These are phyloP conservation scores for Rhizopus arrhizus DNA, from an alignment of 371 early-diverging fungal genomes.

Conservation along the genomic window DNA sequence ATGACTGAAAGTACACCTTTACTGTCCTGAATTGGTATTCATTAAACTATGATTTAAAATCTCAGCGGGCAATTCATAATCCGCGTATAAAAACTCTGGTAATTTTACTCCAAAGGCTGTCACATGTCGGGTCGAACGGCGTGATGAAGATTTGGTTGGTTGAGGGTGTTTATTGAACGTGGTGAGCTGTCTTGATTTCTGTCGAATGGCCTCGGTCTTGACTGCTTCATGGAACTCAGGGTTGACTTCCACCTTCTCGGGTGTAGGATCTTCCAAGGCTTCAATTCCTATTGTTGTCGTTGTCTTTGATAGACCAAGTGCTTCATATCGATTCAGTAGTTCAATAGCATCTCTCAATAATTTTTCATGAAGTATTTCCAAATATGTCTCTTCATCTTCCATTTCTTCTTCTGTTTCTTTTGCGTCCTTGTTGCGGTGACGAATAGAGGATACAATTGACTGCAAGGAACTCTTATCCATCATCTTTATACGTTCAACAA, in stretches of 20 bases:
- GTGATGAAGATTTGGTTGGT: conserved; percentile 21
- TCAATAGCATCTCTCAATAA: conserved; percentile 60
- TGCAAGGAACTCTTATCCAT: conserved; percentile 48
- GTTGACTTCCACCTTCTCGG: background rate
- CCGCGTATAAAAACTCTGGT: conserved; percentile 44
- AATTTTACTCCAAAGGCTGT: conserved; percentile 59
- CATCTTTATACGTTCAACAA: conserved; percentile 59
- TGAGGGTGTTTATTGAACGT: conserved; percentile 29
- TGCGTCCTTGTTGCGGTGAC: conserved; percentile 27
- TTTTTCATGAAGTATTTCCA: conserved; percentile 48
- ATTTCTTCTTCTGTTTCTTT: conserved; percentile 6
- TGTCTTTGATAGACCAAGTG: conserved; percentile 46
- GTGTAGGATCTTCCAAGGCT: background rate
- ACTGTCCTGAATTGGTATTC: background rate
- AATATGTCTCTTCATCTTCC: conserved; percentile 25
- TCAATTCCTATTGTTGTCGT: conserved; percentile 4
- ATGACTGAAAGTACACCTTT: background rate
- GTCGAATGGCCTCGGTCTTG: conserved; percentile 9
- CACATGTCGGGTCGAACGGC: conserved; percentile 37
- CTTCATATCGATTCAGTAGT: conserved; percentile 53
- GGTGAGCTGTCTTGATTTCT: conserved; percentile 22
- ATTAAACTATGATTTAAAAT: conserved; percentile 1
- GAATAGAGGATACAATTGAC: conserved; percentile 43
- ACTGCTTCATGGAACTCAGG: conserved; percentile 23
- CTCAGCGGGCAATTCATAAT: conserved; percentile 45